Evolutionary conservation across 768 basidiomycete genomes (phyloP).

Genomic region (Amanita rimosa): DNA sequence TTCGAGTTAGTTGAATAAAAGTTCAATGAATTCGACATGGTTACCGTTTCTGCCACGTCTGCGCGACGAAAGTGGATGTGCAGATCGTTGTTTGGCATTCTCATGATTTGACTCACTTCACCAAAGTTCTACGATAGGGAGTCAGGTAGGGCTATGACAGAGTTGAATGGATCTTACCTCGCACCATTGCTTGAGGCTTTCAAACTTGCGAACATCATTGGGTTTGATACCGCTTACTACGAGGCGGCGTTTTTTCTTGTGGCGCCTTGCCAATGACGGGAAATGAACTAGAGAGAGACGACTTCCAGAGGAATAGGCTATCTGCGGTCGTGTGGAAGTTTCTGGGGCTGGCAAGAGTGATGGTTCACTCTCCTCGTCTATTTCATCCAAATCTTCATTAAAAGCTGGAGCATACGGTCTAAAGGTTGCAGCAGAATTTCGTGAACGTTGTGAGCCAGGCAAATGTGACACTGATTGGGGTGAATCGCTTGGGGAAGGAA

Average conservation of each 20-base stretch:
- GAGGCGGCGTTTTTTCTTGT: slow-evolving; percentile 51
- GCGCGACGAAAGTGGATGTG: slow-evolving; percentile 63
- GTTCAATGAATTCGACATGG: slow-evolving; percentile 14
- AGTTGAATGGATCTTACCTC: slow-evolving; percentile 33
- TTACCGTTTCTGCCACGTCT: slow-evolving; percentile 73
- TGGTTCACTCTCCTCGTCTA: slow-evolving; percentile 18
- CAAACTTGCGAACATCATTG: slow-evolving; percentile 50
- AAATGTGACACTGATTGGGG: slow-evolving; percentile 2
- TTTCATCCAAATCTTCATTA: slow-evolving; percentile 11
- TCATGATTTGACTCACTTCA: slow-evolving; percentile 58
- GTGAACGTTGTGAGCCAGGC: slow-evolving; percentile 4
- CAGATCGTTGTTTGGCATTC: slow-evolving; percentile 71
- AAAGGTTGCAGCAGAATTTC: slow-evolving; percentile 20
- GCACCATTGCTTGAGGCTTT: slow-evolving; percentile 66
- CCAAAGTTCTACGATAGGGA: slow-evolving; percentile 47
- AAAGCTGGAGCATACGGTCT: slow-evolving; percentile 16
- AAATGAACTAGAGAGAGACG: slow-evolving; percentile 24
- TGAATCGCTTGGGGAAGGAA: slow-evolving; percentile 8
- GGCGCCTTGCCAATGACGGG: slow-evolving; percentile 27
- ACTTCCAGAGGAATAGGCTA: slow-evolving; percentile 23
- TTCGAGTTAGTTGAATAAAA: background rate
- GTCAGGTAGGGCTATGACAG: background rate
- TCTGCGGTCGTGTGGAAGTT: slow-evolving; percentile 18
- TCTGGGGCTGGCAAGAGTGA: background rate
- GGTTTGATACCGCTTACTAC: slow-evolving; percentile 59